Conservation (phyloP, 2,329 filamentous ascomycete species). For the Fusarium agapanthi region DNA sequence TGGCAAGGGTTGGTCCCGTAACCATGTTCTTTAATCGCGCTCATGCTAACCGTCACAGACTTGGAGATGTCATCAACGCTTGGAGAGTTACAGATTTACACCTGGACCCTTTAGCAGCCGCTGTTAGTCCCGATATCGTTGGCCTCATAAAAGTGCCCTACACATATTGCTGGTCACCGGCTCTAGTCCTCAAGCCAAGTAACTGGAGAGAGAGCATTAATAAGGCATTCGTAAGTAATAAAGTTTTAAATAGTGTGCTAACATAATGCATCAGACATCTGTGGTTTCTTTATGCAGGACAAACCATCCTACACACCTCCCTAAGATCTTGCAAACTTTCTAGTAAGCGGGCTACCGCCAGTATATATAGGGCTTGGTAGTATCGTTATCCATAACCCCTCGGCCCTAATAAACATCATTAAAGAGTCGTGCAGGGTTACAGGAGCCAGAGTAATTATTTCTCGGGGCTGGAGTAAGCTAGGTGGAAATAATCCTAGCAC, state of each 20-base stretch:
- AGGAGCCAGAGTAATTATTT: conserved; percentile 74
- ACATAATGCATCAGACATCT: too few species aligned
- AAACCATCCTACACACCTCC: conserved; percentile 69
- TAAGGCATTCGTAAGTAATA: too few species aligned
- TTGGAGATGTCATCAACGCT: conserved; percentile 80
- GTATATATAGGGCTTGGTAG: conserved; percentile 81
- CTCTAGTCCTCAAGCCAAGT: conserved; percentile 70
- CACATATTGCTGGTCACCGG: conserved; percentile 76
- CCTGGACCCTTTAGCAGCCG: conserved; percentile 76
- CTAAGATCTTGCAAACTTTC: conserved; percentile 61
- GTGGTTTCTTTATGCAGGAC: conserved; percentile 79
- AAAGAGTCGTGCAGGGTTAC: conserved; percentile 71
- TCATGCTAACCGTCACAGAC: conserved; percentile 16
- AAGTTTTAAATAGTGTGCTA: too few species aligned
- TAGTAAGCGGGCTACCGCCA: conserved; percentile 64
- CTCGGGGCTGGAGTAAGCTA: conserved; percentile 72
- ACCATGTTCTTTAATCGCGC: fast-evolving
- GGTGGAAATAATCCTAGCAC: background rate
- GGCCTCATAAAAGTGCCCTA: conserved; percentile 78
- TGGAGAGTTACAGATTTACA: conserved; percentile 74
- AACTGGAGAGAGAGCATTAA: conserved; percentile 75
- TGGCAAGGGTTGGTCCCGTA: conserved; percentile 72
- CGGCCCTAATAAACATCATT: conserved; percentile 74
- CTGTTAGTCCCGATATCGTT: conserved; percentile 78
- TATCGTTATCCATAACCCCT: conserved; percentile 77